These are phyloP conservation scores for Coffea canephora DNA, from an alignment of 257 asterid genomes.

Conservation along the genomic window DNA sequence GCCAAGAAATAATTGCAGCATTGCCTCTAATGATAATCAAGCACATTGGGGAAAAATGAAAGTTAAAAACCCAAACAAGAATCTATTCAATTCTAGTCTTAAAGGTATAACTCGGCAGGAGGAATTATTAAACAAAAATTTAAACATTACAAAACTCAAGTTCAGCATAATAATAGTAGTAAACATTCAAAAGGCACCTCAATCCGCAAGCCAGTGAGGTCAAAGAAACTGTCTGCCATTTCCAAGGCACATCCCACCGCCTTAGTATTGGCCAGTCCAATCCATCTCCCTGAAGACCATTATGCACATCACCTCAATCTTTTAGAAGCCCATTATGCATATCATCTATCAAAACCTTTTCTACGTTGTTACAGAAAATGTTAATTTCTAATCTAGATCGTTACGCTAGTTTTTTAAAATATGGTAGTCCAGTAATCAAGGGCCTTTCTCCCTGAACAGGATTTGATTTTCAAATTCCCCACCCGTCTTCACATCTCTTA, in stretches of 20 bases:
- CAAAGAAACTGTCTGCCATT: constrained; percentile 89
- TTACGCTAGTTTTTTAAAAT: neutral
- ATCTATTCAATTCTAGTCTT: neutral
- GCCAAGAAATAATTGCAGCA: constrained; percentile 2
- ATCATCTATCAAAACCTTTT: neutral
- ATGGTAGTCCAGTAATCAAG: too few relatives aligned
- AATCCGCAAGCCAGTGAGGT: constrained; percentile 94
- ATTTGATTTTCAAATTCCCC: neutral
- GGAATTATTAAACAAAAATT: neutral
- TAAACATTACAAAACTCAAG: neutral
- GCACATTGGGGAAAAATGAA: neutral
- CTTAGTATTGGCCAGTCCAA: constrained; percentile 64
- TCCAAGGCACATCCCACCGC: constrained; percentile 99
- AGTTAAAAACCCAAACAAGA: neutral
- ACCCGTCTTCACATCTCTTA: too few relatives aligned
- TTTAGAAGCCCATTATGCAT: too few relatives aligned
- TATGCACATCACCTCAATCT: neutral
- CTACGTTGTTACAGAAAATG: neutral
- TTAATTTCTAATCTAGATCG: neutral
- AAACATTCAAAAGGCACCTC: constrained; percentile 51
- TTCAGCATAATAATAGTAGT: neutral
- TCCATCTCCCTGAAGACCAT: constrained; percentile 46
- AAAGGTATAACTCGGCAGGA: neutral
- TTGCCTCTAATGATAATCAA: neutral
- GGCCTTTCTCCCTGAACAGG: neutral